A percentile compares a stretch with the other conserved stretches of the same genome.
These are phyloP conservation scores for Diaporthe capsici DNA, from an alignment of 2,329 filamentous ascomycete genomes.

Conservation along the genomic window DNA sequence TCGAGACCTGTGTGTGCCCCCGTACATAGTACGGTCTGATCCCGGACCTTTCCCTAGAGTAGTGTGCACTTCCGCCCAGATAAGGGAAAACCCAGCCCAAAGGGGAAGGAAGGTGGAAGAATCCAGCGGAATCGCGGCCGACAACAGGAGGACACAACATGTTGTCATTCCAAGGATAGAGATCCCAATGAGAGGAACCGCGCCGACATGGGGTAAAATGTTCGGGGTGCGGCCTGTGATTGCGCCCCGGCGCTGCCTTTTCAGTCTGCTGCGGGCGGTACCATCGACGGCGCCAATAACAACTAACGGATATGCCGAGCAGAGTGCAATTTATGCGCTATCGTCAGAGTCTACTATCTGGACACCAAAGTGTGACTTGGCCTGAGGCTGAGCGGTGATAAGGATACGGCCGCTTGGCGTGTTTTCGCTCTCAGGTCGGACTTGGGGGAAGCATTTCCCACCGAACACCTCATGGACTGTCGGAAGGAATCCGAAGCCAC, in stretches of 20 bases:
- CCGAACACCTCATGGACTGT: constrained; percentile 26
- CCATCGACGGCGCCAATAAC: constrained; percentile 3
- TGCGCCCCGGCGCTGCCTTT: not conserved
- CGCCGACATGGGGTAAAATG: not conserved
- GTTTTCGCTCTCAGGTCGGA: constrained; percentile 12
- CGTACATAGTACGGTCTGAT: constrained; percentile 11
- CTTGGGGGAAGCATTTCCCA: constrained; percentile 2
- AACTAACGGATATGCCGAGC: constrained; percentile 30
- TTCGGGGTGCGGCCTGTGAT: constrained; percentile 12
- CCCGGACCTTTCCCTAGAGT: constrained; percentile 11
- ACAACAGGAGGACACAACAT: not conserved
- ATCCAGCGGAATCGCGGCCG: not conserved
- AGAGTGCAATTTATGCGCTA: constrained; percentile 18
- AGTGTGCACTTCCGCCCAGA: constrained; percentile 14
- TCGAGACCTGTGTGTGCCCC: constrained; percentile 7
- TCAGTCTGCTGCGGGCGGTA: constrained; percentile 2
- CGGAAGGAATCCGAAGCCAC: constrained; percentile 41
- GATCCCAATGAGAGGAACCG: not conserved
- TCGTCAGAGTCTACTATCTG: not conserved
- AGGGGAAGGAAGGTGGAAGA: constrained; percentile 22
- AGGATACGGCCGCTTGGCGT: constrained; percentile 6
- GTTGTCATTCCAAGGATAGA: constrained; percentile 12
- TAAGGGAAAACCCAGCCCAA: constrained; percentile 14
- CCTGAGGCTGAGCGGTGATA: constrained; percentile 28
- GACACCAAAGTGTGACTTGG: constrained; percentile 15